phyloP scores from a whole-genome alignment of 805 yeast genomes.

The Cyberlindnera japonica region DNA sequence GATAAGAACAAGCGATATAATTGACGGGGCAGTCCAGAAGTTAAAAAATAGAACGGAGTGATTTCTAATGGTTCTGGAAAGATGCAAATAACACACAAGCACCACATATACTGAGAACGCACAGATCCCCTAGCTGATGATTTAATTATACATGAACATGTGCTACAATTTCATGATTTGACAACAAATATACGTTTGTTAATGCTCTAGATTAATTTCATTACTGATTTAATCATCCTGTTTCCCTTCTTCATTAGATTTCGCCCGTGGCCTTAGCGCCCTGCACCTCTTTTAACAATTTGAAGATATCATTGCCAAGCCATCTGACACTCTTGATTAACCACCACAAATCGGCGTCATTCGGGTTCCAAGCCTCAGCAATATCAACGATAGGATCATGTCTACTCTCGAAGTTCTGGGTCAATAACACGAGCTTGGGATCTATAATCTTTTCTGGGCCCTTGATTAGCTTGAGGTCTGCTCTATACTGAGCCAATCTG shows the following conservation, averaged over 20 bases:
- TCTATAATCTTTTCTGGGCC: conserved; percentile 7
- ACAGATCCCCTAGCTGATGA: no score
- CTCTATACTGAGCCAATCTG: conserved; percentile 12
- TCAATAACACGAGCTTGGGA: conserved; percentile 6
- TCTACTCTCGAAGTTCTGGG: conserved; percentile 19
- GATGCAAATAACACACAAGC: no score
- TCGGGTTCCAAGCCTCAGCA: conserved; percentile 18
- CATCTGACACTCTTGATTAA: conserved; percentile 13
- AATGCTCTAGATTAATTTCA: neutral
- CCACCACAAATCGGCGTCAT: conserved; percentile 23
- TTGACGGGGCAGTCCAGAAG: conserved; percentile 23
- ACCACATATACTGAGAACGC: no score
- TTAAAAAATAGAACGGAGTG: conserved; percentile 7
- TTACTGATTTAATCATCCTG: neutral
- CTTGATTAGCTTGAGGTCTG: conserved; percentile 7
- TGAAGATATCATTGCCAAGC: conserved; percentile 7
- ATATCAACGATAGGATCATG: conserved; percentile 24
- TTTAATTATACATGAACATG: no score
- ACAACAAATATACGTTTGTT: no score
- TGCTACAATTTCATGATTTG: no score
- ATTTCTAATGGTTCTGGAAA: neutral
- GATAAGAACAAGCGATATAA: conserved; percentile 22
- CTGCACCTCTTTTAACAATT: conserved; percentile 5
- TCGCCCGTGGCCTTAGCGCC: neutral
- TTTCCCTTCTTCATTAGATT: conserved; percentile 1